Evolutionary conservation across 2,329 filamentous ascomycete genomes (phyloP).

Genomic region (Fusarium staphyleae): DNA sequence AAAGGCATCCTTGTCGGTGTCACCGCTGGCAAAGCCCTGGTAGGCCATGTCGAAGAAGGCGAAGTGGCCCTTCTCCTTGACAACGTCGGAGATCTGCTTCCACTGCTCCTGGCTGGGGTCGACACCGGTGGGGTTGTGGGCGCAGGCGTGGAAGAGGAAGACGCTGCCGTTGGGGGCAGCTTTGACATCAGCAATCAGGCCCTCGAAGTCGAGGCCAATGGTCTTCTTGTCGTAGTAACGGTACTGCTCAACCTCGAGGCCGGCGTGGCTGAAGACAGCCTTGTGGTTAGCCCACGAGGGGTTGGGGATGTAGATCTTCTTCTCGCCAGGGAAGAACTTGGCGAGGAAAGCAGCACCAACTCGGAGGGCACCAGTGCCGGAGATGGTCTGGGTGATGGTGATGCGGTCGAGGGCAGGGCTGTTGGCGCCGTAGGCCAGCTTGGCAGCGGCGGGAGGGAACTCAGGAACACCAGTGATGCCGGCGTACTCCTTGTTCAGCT

Average conservation of each 20-base stretch:
- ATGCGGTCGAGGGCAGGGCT: conserved; percentile 79
- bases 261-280: conserved; percentile 93
- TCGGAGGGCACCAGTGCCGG: conserved; percentile 92
- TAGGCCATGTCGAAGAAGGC: conserved; percentile 99
- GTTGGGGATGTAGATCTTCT: conserved; percentile 95
- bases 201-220: conserved; percentile 96
- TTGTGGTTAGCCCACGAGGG: conserved; percentile 99
- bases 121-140: conserved; percentile 97
- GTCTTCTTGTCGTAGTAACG: conserved; percentile 99
- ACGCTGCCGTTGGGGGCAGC: conserved; percentile 84
- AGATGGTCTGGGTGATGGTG: conserved; percentile 97
- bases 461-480: conserved; percentile 95
- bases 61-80: conserved; percentile 88
- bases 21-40: conserved; percentile 94
- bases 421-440: conserved; percentile 87
- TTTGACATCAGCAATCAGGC: conserved; percentile 90
- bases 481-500: conserved; percentile 95
- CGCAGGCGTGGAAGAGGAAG: conserved; percentile 94
- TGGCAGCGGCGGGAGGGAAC: conserved; percentile 90
- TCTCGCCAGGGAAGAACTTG: conserved; percentile 88
- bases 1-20: conserved; percentile 92
- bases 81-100: conserved; percentile 84
- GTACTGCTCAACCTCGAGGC: conserved; percentile 92
- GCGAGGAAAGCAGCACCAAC: conserved; percentile 93
- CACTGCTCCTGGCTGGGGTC: conserved; percentile 93